Evolutionary conservation across 148 eudicot genomes (phyloP).

Genomic region (Suaeda aralocaspica): DNA sequence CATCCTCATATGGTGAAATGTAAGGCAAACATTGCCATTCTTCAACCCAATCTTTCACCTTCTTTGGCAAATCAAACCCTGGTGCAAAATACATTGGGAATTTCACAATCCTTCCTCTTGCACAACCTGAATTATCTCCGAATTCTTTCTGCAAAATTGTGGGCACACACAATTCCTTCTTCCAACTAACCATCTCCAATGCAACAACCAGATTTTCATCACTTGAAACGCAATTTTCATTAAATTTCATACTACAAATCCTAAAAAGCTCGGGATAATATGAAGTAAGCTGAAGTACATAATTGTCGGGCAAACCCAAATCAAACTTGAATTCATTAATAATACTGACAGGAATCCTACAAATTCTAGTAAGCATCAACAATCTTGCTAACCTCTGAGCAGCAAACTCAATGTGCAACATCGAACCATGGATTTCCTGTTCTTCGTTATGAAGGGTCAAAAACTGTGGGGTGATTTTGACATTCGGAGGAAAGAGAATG

Average conservation of each 20-base stretch:
- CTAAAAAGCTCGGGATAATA: slow-evolving; percentile 66
- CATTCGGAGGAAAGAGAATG: slow-evolving; percentile 38
- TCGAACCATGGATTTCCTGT: slow-evolving; percentile 29
- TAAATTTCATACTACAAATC: slow-evolving; percentile 35
- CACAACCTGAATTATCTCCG: slow-evolving; percentile 21
- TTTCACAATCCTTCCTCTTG: slow-evolving; percentile 27
- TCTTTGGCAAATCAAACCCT: slow-evolving; percentile 78
- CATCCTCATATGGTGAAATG: slow-evolving; percentile 76
- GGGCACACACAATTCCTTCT: slow-evolving; percentile 46
- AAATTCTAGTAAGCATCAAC: slow-evolving; percentile 47
- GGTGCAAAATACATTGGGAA: slow-evolving; percentile 54
- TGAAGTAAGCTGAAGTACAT: slow-evolving; percentile 38
- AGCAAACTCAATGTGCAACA: slow-evolving; percentile 25
- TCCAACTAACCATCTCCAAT: slow-evolving; percentile 64
- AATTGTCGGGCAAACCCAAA: slow-evolving; percentile 63
- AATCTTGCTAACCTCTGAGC: slow-evolving; percentile 52
- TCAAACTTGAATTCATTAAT: slow-evolving; percentile 56
- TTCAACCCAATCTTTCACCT: slow-evolving; percentile 54
- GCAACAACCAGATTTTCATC: slow-evolving; percentile 27
- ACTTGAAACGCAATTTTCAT: slow-evolving; percentile 5
- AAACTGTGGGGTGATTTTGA: slow-evolving; percentile 46
- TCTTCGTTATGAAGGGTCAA: slow-evolving; percentile 52
- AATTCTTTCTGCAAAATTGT: slow-evolving; percentile 33
- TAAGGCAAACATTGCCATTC: slow-evolving; percentile 82
- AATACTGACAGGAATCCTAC: slow-evolving; percentile 40